Conservation (phyloP, 768 basidiomycete genomes). For the Mrakia frigida region DNA sequence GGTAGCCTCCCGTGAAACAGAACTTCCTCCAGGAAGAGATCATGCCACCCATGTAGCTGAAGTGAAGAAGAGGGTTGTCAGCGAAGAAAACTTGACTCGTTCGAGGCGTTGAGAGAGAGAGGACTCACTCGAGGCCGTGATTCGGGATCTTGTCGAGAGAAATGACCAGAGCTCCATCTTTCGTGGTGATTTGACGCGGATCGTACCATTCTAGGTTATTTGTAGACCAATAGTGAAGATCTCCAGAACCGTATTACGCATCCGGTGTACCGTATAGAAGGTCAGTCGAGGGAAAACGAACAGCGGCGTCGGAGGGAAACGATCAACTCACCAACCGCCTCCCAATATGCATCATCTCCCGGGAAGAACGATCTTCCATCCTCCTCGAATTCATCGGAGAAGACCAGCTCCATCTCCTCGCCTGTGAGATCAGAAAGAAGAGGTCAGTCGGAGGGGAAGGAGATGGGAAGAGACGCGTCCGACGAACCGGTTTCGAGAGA, state of each 20-base stretch:
- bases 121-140: background rate
- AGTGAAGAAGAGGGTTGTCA: background rate
- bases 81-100: background rate
- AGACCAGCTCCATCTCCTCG: slow-evolving; percentile 70
- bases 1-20: slow-evolving; percentile 30
- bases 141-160: slow-evolving; percentile 37
- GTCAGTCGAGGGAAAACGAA: background rate
- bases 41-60: slow-evolving; percentile 34
- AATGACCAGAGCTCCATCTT: slow-evolving; percentile 40
- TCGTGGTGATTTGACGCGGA: slow-evolving; percentile 44
- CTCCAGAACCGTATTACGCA: too few relatives aligned
- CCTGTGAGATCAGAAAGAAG: slow-evolving; percentile 63
- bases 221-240: slow-evolving; percentile 1
- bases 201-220: slow-evolving; percentile 44
- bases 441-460: slow-evolving; percentile 43
- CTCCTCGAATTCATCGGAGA: slow-evolving; percentile 78
- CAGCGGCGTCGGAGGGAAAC: too few relatives aligned
- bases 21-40: slow-evolving; percentile 27
- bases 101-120: background rate
- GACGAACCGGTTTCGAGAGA: slow-evolving; percentile 2
- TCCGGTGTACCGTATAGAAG: too few relatives aligned
- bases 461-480: background rate
- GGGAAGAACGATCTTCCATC: slow-evolving; percentile 50
- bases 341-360: slow-evolving; percentile 80
- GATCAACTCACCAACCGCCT: slow-evolving; percentile 57